Evolutionary conservation across 106 monocot genomes (phyloP).

Genomic region (Allium cepa): DNA sequence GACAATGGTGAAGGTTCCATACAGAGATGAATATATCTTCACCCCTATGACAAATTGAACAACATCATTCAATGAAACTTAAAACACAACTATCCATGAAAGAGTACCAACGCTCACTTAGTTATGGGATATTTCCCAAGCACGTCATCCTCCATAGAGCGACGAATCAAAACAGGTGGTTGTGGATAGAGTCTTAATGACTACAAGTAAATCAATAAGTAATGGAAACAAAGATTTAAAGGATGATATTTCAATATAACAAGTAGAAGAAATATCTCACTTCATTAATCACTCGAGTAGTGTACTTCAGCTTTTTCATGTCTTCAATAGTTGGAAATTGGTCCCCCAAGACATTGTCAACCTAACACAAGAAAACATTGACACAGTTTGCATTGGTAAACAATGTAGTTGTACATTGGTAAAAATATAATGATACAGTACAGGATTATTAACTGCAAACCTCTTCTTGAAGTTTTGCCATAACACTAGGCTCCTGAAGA

Average conservation of each 20-base stretch:
- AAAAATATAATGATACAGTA: too few species aligned
- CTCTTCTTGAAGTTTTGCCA: conserved; percentile 95
- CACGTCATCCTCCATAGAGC: conserved; percentile 81
- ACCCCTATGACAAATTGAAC: conserved; percentile 41
- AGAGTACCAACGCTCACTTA: conserved; percentile 20
- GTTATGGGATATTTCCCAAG: conserved; percentile 76
- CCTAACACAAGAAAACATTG: conserved; percentile 29
- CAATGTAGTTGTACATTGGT: too few species aligned
- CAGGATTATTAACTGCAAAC: conserved; percentile 22
- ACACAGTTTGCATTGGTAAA: too few species aligned
- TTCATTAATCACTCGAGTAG: conserved; percentile 93
- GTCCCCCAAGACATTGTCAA: conserved; percentile 82
- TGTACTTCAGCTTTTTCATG: conserved; percentile 84
- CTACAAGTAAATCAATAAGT: conserved; percentile 27
- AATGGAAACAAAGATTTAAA: neutral
- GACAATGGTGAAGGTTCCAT: conserved; percentile 80
- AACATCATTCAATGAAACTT: neutral
- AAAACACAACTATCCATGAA: neutral
- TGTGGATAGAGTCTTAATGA: conserved; percentile 96
- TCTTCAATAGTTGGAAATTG: conserved; percentile 78
- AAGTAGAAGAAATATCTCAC: conserved; percentile 30
- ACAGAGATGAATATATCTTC: conserved; percentile 98
- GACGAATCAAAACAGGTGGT: conserved; percentile 94
- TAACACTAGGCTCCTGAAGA: conserved; percentile 55
- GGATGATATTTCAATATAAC: neutral